Evolutionary conservation across 192 early-diverging fungal species (phyloP).

Genomic region (Physocladia obscura): DNA sequence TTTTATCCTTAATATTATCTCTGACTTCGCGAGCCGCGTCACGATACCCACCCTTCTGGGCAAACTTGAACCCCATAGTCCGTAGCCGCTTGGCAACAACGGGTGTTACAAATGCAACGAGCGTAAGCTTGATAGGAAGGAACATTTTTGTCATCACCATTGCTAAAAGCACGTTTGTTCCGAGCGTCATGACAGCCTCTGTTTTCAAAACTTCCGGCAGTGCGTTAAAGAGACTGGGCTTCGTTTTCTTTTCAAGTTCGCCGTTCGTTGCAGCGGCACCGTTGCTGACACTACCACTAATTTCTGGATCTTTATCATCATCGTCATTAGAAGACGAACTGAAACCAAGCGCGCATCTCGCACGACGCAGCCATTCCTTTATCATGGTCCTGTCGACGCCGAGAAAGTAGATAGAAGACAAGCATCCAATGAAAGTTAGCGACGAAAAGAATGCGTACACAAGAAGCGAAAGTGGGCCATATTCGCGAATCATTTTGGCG

Average conservation of each 20-base stretch:
- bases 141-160: conserved; percentile 61
- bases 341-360: conserved; percentile 37
- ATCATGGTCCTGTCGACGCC: conserved; percentile 42
- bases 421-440: conserved; percentile 38
- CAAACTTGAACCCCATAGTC: conserved; percentile 43
- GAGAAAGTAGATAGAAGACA: conserved; percentile 41
- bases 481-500: conserved; percentile 45
- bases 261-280: background rate
- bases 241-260: background rate
- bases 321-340: background rate
- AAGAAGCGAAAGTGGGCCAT: conserved; percentile 45
- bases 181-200: conserved; percentile 29
- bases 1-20: conserved; percentile 27
- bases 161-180: conserved; percentile 48
- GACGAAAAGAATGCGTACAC: conserved; percentile 47
- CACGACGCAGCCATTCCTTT: background rate
- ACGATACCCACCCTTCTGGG: conserved; percentile 37
- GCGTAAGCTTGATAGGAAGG: conserved; percentile 46
- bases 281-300: background rate
- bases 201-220: conserved; percentile 37
- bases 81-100: conserved; percentile 41
- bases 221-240: conserved; percentile 21
- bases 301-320: background rate
- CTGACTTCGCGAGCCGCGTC: conserved; percentile 27
- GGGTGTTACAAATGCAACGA: conserved; percentile 43